Base-by-base conservation (phyloP, 495 filamentous ascomycete genomes). In the Bryoglossum gracile region DNA sequence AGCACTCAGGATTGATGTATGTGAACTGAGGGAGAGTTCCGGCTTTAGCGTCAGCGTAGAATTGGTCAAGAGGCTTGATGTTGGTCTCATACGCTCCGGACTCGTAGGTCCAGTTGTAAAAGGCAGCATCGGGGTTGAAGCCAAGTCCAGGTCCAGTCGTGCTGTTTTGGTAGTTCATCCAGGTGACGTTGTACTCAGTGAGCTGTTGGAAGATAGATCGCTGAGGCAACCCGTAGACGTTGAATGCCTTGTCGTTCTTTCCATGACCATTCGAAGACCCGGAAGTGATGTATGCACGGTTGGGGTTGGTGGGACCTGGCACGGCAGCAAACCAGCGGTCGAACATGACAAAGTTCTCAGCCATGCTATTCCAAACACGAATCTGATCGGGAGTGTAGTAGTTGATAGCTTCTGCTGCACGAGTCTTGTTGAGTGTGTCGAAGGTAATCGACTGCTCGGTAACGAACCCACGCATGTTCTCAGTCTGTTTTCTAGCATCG, bases 1-100 rank as follows among this genome's bases (percentile, higher is more conserved):
- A 77, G 68, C 74, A 77, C 34, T 64, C 65, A 1, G 74, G 74
- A 62, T 77, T 72, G 51, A 77, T 55, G 54, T 71, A 77, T 37
- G 66, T 68, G 50, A 77, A 64, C 33, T 71, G 57, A 5, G 72
- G 63, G 1, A 75, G 69, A 3, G 43, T 58, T 24, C 74, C 71
- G 8, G 67, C 61, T 41, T 66, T 61, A 6, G 71, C 63, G 46
- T 74, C 71, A 11, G 53, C 59, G 51, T 68, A 73, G 52, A 74
- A 71, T 43, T 73, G 54, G n/a, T 55, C 49, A 0, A 69, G 57
- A 22, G 67, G 67, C 5, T 50, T 61, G 21, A 73, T 62, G 6
- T 58, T 59, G 28, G 40, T 57, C 39, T 40, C 43, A 9, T 51
- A 40, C 0, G 34, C 37, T 19, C 55, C 55, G 24, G 56, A 55